phyloP scores from a whole-genome alignment of 352 stramenopile genomes.

The Lagenidium sp. region DNA sequence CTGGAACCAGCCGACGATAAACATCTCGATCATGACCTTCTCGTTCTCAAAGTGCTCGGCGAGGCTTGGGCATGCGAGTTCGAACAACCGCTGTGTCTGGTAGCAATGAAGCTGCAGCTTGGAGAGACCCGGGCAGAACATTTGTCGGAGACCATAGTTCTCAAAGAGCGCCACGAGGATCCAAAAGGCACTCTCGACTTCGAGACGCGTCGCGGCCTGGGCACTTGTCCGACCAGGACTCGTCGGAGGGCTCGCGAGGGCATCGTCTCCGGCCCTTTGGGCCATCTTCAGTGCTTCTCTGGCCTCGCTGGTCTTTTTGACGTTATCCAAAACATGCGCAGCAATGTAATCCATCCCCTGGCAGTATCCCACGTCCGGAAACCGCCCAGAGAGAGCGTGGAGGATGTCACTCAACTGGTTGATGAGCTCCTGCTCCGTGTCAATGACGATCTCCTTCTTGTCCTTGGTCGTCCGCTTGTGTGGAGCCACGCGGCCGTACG shows the following conservation, averaged over 20 bases:
- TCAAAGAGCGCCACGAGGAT: slow-evolving; percentile 76
- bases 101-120: slow-evolving; percentile 74
- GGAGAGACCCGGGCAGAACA: slow-evolving; percentile 69
- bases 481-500: slow-evolving; percentile 72
- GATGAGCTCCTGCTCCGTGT: slow-evolving; percentile 63
- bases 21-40: slow-evolving; percentile 82
- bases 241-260: slow-evolving; percentile 8
- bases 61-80: slow-evolving; percentile 42
- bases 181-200: slow-evolving; percentile 78
- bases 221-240: slow-evolving; percentile 18
- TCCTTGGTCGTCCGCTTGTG: slow-evolving; percentile 56
- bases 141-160: slow-evolving; percentile 64
- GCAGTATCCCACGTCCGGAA: slow-evolving; percentile 80
- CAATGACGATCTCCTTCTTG: slow-evolving; percentile 33
- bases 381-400: slow-evolving; percentile 67
- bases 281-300: slow-evolving; percentile 11
- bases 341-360: slow-evolving; percentile 87
- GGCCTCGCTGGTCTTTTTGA: slow-evolving; percentile 59
- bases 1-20: slow-evolving; percentile 85
- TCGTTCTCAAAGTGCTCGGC: slow-evolving; percentile 67
- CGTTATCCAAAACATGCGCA: slow-evolving; percentile 69
- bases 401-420: slow-evolving; percentile 71
- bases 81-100: slow-evolving; percentile 62
- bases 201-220: slow-evolving; percentile 23
- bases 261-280: not conserved